Evolutionary conservation across 2,329 filamentous ascomycete species (phyloP).

Genomic region (Penicillium italicum): DNA sequence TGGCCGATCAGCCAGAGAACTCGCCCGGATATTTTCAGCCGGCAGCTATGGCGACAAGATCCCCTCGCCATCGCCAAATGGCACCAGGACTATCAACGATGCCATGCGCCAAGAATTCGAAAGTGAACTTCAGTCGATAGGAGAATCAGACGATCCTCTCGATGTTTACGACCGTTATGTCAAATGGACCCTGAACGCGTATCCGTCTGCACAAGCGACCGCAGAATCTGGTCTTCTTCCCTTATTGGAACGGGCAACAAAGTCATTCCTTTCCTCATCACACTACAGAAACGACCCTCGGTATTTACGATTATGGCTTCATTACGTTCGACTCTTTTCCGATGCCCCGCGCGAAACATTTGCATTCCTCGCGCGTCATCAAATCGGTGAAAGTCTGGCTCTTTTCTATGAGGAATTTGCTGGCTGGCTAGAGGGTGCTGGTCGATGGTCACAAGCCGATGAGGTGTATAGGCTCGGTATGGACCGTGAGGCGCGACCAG

Average conservation of each 20-base stretch:
- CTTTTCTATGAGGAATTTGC: slow-evolving; percentile 98
- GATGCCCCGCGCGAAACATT: slow-evolving; percentile 92
- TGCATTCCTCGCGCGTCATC: slow-evolving; percentile 82
- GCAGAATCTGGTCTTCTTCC: slow-evolving; percentile 84
- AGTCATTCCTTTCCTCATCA: slow-evolving; percentile 74
- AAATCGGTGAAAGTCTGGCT: slow-evolving; percentile 79
- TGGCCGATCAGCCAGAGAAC: slow-evolving; percentile 81
- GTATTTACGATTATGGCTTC: slow-evolving; percentile 89
- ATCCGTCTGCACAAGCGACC: slow-evolving; percentile 89
- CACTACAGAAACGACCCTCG: slow-evolving; percentile 95
- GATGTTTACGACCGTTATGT: slow-evolving; percentile 96
- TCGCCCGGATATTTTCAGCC: slow-evolving; percentile 67
- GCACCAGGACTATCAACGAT: slow-evolving; percentile 74
- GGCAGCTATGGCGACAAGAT: slow-evolving; percentile 49
- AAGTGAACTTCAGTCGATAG: slow-evolving; percentile 70
- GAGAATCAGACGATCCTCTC: slow-evolving; percentile 89
- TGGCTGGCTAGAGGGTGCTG: slow-evolving; percentile 80
- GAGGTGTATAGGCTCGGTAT: slow-evolving; percentile 91
- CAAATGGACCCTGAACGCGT: slow-evolving; percentile 92
- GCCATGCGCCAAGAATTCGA: slow-evolving; percentile 80
- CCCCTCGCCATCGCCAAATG: slow-evolving; percentile 63
- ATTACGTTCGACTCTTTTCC: slow-evolving; percentile 89
- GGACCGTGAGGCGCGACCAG: slow-evolving; percentile 79
- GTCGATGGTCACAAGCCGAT: slow-evolving; percentile 83
- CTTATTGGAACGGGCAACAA: slow-evolving; percentile 88